Evolutionary conservation across 2,329 filamentous ascomycete genomes (phyloP).

Genomic region (Penicillium thymicola): DNA sequence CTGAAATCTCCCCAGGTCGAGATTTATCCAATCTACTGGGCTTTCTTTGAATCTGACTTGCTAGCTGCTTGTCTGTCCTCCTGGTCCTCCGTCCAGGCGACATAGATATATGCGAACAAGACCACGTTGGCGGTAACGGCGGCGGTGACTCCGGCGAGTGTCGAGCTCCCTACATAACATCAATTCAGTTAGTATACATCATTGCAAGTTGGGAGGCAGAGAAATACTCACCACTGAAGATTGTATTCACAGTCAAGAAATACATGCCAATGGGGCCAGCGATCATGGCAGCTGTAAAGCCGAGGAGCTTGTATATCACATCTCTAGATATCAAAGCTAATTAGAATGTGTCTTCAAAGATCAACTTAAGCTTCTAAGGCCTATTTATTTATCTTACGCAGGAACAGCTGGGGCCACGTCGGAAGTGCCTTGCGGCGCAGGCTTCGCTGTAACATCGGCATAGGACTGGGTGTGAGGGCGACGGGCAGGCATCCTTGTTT

Average conservation of each 20-base stretch:
- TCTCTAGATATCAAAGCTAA: conserved; percentile 51
- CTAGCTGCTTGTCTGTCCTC: conserved; percentile 68
- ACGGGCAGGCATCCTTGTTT: conserved; percentile 30
- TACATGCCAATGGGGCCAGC: conserved; percentile 83
- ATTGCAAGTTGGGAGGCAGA: background rate
- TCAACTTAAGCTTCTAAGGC: background rate
- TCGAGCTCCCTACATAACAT: conserved; percentile 71
- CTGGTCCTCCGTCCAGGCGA: conserved; percentile 86
- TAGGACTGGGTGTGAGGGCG: conserved; percentile 31
- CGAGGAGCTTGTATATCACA: conserved; percentile 85
- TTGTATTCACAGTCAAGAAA: conserved; percentile 70
- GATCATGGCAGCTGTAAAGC: conserved; percentile 90
- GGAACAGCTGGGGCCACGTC: conserved; percentile 81
- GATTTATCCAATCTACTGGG: conserved; percentile 29
- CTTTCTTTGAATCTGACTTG: conserved; percentile 46
- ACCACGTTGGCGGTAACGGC: conserved; percentile 91
- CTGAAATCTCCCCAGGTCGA: background rate
- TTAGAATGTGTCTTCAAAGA: background rate
- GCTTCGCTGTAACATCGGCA: conserved; percentile 29
- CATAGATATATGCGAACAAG: conserved; percentile 82
- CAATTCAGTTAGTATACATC: background rate
- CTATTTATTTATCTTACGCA: conserved; percentile 53
- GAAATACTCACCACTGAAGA: conserved; percentile 67
- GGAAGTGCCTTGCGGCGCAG: conserved; percentile 54
- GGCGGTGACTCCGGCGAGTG: conserved; percentile 78